Evolutionary conservation across 129 eudicot species (phyloP).

Genomic region (Kitagawia praeruptora): DNA sequence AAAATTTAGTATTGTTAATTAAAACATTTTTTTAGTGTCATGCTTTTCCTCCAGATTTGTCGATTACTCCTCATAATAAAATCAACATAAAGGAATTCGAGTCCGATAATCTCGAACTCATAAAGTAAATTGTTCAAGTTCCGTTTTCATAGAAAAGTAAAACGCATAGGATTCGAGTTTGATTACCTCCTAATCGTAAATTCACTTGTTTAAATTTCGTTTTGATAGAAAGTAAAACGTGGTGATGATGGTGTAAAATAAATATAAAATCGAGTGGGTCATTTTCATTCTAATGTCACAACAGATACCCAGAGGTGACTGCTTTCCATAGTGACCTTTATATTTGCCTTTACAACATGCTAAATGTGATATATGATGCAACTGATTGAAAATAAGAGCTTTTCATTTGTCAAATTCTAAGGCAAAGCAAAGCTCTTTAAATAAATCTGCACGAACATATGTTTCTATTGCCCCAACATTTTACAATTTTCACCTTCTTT

Average conservation of each 20-base stretch:
- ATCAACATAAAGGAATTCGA: not conserved
- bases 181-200: no score
- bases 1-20: no score
- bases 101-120: not conserved
- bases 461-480: conserved; percentile 16
- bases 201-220: no score
- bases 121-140: no score
- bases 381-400: not conserved
- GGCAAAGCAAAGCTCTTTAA: not conserved
- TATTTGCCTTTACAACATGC: not conserved
- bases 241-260: no score
- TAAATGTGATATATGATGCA: not conserved
- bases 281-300: not conserved
- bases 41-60: not conserved
- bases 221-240: no score
- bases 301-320: not conserved
- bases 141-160: no score
- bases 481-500: not conserved
- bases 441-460: not conserved
- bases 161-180: not conserved
- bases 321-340: not conserved
- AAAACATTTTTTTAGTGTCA: no score
- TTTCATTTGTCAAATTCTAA: not conserved
- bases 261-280: not conserved
- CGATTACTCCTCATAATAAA: not conserved